phyloP scores from a whole-genome alignment of 345 rosid species.

The Ceriops decandra region DNA sequence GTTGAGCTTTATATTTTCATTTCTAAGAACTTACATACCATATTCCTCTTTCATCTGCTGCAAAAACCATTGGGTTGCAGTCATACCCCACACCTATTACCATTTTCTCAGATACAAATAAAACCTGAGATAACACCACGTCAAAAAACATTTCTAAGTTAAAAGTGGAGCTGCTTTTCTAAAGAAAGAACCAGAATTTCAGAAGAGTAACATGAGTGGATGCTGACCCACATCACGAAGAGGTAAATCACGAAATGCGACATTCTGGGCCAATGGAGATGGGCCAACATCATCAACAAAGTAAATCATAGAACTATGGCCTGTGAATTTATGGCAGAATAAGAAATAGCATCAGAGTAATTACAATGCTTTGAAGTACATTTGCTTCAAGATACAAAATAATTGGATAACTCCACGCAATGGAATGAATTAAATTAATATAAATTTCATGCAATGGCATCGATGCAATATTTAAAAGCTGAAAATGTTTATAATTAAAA shows the following conservation, averaged over 20 bases:
- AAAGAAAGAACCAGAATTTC: conserved; percentile 21
- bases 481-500: not conserved
- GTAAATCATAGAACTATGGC: conserved; percentile 95
- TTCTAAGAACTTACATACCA: conserved; percentile 47
- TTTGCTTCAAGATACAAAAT: not conserved
- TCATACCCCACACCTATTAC: conserved; percentile 93
- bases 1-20: not conserved
- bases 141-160: conserved; percentile 4
- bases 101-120: conserved; percentile 88
- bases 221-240: conserved; percentile 99
- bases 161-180: not conserved
- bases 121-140: conserved; percentile 44
- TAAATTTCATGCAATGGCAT: not conserved
- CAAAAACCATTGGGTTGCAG: conserved; percentile 93
- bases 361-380: not conserved
- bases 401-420: not conserved
- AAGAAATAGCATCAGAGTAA: not conserved
- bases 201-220: conserved; percentile 53
- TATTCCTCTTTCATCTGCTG: conserved; percentile 91
- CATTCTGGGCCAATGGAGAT: conserved; percentile 89
- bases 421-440: not conserved
- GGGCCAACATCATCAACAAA: conserved; percentile 98
- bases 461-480: not conserved
- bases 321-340: conserved; percentile 35
- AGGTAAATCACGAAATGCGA: conserved; percentile 88